A percentile compares a stretch with the other conserved stretches of the same genome.
Conservation (phyloP, 2,329 filamentous ascomycete species). For the Colletotrichum karsti region DNA sequence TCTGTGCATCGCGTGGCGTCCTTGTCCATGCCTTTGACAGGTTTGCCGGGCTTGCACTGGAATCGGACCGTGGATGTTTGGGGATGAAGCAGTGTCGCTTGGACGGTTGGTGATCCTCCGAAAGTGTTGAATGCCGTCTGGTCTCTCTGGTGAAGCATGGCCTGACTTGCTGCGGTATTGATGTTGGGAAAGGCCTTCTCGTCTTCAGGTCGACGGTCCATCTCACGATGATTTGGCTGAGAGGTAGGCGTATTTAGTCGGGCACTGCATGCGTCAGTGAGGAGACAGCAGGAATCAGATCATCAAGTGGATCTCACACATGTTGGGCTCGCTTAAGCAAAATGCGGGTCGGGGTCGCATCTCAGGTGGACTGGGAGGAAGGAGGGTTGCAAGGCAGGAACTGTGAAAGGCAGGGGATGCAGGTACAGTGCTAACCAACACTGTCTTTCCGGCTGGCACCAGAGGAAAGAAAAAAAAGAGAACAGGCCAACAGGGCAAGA, state of each 20-base stretch:
- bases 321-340: not conserved
- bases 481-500: not conserved
- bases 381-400: constrained; percentile 3
- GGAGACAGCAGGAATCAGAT: constrained; percentile 8
- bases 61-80: not conserved
- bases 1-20: not conserved
- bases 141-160: too few relatives aligned
- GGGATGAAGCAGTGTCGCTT: not conserved
- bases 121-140: not conserved
- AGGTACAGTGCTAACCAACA: constrained; percentile 4
- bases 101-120: not conserved
- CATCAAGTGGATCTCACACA: constrained; percentile 18
- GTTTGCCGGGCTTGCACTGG: not conserved
- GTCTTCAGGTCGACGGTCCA: not conserved
- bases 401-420: not conserved
- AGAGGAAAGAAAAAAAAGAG: not conserved
- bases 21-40: constrained; percentile 3
- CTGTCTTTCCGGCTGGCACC: not conserved
- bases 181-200: not conserved
- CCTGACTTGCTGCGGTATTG: not conserved
- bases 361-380: not conserved
- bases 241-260: not conserved
- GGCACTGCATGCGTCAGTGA: constrained; percentile 15
- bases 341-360: constrained; percentile 1
- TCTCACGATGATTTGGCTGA: not conserved